Evolutionary conservation across 2,329 filamentous ascomycete genomes (phyloP).

Genomic region (Dactylellina cionopaga): DNA sequence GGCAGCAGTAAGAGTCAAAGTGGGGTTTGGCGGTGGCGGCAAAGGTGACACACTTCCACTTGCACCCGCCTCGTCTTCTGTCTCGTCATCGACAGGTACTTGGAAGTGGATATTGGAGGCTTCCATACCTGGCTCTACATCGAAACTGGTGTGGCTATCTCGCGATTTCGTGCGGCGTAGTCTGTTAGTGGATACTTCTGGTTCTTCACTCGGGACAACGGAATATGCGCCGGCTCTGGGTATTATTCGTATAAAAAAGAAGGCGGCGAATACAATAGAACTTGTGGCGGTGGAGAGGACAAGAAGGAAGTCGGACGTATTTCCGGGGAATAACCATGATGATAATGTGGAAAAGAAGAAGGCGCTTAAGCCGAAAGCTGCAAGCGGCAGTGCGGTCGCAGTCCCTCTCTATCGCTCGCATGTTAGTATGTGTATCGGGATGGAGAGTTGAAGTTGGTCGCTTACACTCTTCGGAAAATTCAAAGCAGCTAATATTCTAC

Average conservation of each 20-base stretch:
- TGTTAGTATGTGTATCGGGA: conserved; percentile 78
- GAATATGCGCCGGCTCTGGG: conserved; percentile 70
- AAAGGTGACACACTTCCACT: conserved; percentile 31
- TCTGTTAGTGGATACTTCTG: conserved; percentile 61
- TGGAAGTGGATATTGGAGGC: conserved; percentile 41
- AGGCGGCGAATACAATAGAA: conserved; percentile 76
- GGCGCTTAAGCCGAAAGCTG: conserved; percentile 91
- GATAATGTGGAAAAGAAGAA: conserved; percentile 93
- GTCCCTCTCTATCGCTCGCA: conserved; percentile 75
- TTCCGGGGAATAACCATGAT: conserved; percentile 79
- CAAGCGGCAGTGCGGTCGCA: conserved; percentile 90
- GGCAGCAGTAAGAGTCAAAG: conserved; percentile 45
- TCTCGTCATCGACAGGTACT: conserved; percentile 34
- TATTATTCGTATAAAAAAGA: conserved; percentile 85
- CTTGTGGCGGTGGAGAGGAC: conserved; percentile 83
- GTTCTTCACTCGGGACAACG: conserved; percentile 65
- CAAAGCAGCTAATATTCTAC: conserved; percentile 54
- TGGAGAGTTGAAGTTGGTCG: conserved; percentile 70
- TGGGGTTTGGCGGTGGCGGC: conserved; percentile 28
- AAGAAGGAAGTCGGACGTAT: conserved; percentile 82
- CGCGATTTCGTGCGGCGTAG: conserved; percentile 65
- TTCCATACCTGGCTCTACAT: conserved; percentile 73
- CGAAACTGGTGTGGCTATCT: conserved; percentile 60
- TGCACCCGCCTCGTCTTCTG: conserved; percentile 34
- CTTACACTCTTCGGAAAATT: conserved; percentile 55